These are phyloP conservation scores for Lipomyces mesembrius DNA, from an alignment of 805 yeast genomes.

Conservation along the genomic window DNA sequence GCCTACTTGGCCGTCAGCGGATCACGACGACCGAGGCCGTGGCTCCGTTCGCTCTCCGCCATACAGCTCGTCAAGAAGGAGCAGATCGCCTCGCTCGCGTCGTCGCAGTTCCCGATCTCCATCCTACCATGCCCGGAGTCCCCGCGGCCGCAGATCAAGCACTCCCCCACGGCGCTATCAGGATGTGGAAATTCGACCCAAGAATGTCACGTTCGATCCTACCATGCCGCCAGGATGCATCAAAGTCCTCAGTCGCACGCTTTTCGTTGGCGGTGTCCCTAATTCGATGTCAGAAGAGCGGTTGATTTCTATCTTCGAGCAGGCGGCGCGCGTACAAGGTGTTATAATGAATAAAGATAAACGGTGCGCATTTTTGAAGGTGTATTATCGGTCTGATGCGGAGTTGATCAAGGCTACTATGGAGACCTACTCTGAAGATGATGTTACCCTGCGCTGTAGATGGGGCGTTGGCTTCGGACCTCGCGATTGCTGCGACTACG, in stretches of 20 bases:
- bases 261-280: slow-evolving; percentile 94
- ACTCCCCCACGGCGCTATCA: slow-evolving; percentile 19
- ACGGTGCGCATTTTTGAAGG: slow-evolving; percentile 95
- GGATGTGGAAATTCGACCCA: slow-evolving; percentile 49
- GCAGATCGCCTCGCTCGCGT: slow-evolving; percentile 39
- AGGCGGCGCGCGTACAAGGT: slow-evolving; percentile 90
- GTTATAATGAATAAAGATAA: slow-evolving; percentile 84
- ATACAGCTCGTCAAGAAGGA: slow-evolving; percentile 29
- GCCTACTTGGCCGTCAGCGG: slow-evolving; percentile 15
- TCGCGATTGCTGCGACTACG: slow-evolving; percentile 96
- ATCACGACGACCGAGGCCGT: slow-evolving; percentile 25
- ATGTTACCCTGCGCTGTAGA: slow-evolving; percentile 74
- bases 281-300: slow-evolving; percentile 74
- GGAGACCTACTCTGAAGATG: slow-evolving; percentile 60
- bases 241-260: slow-evolving; percentile 84
- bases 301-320: slow-evolving; percentile 71
- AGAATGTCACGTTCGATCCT: slow-evolving; percentile 70
- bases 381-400: slow-evolving; percentile 89
- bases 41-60: slow-evolving; percentile 18
- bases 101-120: slow-evolving; percentile 39
- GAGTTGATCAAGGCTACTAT: slow-evolving; percentile 77
- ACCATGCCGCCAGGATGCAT: slow-evolving; percentile 76
- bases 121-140: slow-evolving; percentile 33
- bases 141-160: slow-evolving; percentile 26
- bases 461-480: slow-evolving; percentile 99